A percentile compares a stretch with the other conserved stretches of the same genome.
Conservation (phyloP, 139 green algal species). For the Dunaliella sp. region DNA sequence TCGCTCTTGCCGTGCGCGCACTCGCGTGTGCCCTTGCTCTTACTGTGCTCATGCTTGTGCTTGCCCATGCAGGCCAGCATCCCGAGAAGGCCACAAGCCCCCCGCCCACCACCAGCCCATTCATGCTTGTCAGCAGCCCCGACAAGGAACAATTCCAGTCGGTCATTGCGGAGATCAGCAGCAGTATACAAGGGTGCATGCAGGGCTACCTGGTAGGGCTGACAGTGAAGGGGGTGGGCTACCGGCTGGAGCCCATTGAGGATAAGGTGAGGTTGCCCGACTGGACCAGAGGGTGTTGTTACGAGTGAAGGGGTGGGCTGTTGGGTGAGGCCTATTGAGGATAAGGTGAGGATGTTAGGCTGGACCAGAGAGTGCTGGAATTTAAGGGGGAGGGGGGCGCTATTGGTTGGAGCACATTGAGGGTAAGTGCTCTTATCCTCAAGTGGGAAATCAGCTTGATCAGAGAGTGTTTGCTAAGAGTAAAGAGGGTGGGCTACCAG, state of each 20-base stretch:
- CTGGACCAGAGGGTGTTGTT: background rate
- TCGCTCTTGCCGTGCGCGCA: no score
- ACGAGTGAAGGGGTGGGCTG: background rate
- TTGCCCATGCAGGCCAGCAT: no score
- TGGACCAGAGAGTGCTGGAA: no score
- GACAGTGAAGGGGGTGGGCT: constrained; percentile 58
- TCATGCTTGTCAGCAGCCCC: constrained; percentile 42
- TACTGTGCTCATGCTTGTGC: no score
- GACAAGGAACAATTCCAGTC: constrained; percentile 33
- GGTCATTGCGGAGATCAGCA: constrained; percentile 33
- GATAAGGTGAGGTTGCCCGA: background rate
- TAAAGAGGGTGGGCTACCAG: no score
- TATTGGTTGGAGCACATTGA: no score
- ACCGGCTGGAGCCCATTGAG: constrained; percentile 46
- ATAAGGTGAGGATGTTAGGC: background rate
- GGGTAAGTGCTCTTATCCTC: no score
- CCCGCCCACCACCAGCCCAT: background rate
- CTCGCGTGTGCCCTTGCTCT: no score
- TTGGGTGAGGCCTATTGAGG: constrained; percentile 19
- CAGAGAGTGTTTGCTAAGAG: no score
- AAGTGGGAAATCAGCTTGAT: no score
- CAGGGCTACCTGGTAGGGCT: constrained; percentile 54
- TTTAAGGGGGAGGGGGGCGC: no score
- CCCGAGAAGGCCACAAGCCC: no score
- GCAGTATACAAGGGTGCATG: constrained; percentile 45